These are phyloP conservation scores for Periconia macrospinosa DNA, from an alignment of 2,329 filamentous ascomycete species.

Conservation along the genomic window DNA sequence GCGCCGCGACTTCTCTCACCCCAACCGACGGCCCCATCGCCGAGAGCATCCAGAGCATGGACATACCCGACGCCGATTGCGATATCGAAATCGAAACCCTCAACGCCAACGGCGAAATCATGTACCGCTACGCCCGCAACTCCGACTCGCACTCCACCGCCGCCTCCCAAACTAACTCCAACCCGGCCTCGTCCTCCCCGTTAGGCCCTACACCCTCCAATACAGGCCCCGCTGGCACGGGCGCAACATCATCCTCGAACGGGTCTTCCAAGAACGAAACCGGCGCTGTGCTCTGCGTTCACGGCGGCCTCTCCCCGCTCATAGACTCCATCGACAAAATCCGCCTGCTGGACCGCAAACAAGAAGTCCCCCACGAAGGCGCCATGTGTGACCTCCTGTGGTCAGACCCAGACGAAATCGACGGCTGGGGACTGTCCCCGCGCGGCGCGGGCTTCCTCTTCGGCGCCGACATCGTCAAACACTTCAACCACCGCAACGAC, in stretches of 20 bases:
- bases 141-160: slow-evolving; percentile 41
- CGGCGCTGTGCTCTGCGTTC: slow-evolving; percentile 84
- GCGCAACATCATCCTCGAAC: slow-evolving; percentile 70
- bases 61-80: slow-evolving; percentile 59
- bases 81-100: slow-evolving; percentile 93
- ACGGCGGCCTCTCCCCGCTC: slow-evolving; percentile 87
- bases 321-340: slow-evolving; percentile 97
- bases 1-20: slow-evolving; percentile 68
- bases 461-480: slow-evolving; percentile 91
- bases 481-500: slow-evolving; percentile 92
- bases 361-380: slow-evolving; percentile 97
- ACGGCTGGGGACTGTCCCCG: slow-evolving; percentile 93
- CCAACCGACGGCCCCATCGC: slow-evolving; percentile 60
- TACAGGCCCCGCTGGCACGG: slow-evolving; percentile 76
- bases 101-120: slow-evolving; percentile 78
- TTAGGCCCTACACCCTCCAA: slow-evolving; percentile 49
- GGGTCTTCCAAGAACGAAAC: slow-evolving; percentile 57
- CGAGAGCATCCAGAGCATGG: slow-evolving; percentile 52
- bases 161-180: slow-evolving; percentile 33
- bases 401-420: slow-evolving; percentile 97
- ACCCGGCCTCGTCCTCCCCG: slow-evolving; percentile 38
- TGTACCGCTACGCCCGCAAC: slow-evolving; percentile 68
- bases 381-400: slow-evolving; percentile 98
- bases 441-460: slow-evolving; percentile 95
- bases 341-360: slow-evolving; percentile 85